Evolutionary conservation across 2,329 filamentous ascomycete genomes (phyloP).

Genomic region (Aspergillus puulaauensis): DNA sequence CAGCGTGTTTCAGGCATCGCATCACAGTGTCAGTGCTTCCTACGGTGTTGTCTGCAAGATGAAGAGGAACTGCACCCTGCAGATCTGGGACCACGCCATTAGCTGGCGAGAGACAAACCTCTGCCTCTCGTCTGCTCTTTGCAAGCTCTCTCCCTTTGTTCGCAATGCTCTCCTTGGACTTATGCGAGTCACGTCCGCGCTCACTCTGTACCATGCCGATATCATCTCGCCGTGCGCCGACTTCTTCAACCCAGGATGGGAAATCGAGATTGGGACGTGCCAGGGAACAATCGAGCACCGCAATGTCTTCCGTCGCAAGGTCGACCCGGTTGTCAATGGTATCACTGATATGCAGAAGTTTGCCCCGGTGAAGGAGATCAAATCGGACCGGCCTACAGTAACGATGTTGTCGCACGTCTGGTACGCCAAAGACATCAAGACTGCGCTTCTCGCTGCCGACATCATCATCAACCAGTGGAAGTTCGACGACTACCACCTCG

Average conservation of each 20-base stretch:
- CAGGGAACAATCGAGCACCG: slow-evolving; percentile 58
- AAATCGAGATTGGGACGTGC: slow-evolving; percentile 60
- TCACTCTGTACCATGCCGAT: slow-evolving; percentile 57
- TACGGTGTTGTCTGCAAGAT: slow-evolving; percentile 64
- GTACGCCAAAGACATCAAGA: slow-evolving; percentile 63
- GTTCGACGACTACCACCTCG: slow-evolving; percentile 63
- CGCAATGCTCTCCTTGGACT: slow-evolving; percentile 50
- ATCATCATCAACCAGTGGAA: slow-evolving; percentile 66
- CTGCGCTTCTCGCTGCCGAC: slow-evolving; percentile 62
- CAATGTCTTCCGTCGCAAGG: slow-evolving; percentile 58
- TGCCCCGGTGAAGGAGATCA: slow-evolving; percentile 59
- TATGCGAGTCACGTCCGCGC: slow-evolving; percentile 49
- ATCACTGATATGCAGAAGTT: slow-evolving; percentile 66
- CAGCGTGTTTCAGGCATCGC: slow-evolving; percentile 62
- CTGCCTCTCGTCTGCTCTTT: slow-evolving; percentile 51
- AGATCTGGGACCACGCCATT: slow-evolving; percentile 66
- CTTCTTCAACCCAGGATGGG: slow-evolving; percentile 65
- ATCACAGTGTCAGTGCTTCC: slow-evolving; percentile 61
- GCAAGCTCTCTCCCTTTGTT: slow-evolving; percentile 50
- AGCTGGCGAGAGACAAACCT: slow-evolving; percentile 59
- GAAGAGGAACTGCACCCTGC: slow-evolving; percentile 58
- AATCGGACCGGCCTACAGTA: slow-evolving; percentile 59
- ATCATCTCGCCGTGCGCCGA: slow-evolving; percentile 58
- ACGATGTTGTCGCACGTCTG: slow-evolving; percentile 63
- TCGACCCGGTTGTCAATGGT: slow-evolving; percentile 65